Conservation (phyloP, 495 filamentous ascomycete genomes). For the Aspergillus homomorphus region DNA sequence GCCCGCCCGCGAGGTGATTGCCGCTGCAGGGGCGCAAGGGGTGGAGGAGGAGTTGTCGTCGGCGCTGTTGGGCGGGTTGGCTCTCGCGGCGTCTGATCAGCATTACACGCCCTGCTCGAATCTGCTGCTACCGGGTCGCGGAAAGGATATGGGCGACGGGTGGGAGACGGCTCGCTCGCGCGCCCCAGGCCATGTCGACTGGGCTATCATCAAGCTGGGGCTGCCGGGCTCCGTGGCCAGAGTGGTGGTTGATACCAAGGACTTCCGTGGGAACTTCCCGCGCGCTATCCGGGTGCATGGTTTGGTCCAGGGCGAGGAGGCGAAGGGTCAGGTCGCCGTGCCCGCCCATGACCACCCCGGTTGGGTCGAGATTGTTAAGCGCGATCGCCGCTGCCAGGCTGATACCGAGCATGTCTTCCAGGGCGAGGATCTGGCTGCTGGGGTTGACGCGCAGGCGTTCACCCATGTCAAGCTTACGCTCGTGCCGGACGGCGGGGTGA, state of each 20-base stretch:
- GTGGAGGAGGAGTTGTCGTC: slow-evolving; percentile 80
- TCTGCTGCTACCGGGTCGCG: slow-evolving; percentile 77
- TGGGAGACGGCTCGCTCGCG: slow-evolving; percentile 89
- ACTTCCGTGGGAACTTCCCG: slow-evolving; percentile 89
- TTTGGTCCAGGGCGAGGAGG: slow-evolving; percentile 58
- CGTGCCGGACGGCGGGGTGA: slow-evolving; percentile 88
- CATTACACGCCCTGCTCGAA: slow-evolving; percentile 85
- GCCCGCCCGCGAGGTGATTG: neutral
- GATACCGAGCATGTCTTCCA: slow-evolving; percentile 79
- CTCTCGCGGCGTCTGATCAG: slow-evolving; percentile 73
- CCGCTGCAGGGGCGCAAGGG: slow-evolving; percentile 28
- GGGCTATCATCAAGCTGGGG: slow-evolving; percentile 78
- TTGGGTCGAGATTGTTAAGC: slow-evolving; percentile 67
- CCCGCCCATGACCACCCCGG: slow-evolving; percentile 57
- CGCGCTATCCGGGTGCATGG: slow-evolving; percentile 61
- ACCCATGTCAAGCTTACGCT: slow-evolving; percentile 87
- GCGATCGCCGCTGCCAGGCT: slow-evolving; percentile 64
- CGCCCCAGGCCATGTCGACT: slow-evolving; percentile 75
- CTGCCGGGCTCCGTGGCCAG: slow-evolving; percentile 65
- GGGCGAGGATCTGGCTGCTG: slow-evolving; percentile 33
- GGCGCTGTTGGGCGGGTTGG: slow-evolving; percentile 76
- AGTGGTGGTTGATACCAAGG: slow-evolving; percentile 81
- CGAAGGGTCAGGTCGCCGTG: slow-evolving; percentile 39
- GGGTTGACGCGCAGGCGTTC: slow-evolving; percentile 53
- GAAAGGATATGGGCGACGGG: slow-evolving; percentile 89